A percentile compares a stretch with the other conserved stretches of the same genome.
These are phyloP conservation scores for Escallonia herrerae DNA, from an alignment of 129 eudicot species.

Conservation along the genomic window DNA sequence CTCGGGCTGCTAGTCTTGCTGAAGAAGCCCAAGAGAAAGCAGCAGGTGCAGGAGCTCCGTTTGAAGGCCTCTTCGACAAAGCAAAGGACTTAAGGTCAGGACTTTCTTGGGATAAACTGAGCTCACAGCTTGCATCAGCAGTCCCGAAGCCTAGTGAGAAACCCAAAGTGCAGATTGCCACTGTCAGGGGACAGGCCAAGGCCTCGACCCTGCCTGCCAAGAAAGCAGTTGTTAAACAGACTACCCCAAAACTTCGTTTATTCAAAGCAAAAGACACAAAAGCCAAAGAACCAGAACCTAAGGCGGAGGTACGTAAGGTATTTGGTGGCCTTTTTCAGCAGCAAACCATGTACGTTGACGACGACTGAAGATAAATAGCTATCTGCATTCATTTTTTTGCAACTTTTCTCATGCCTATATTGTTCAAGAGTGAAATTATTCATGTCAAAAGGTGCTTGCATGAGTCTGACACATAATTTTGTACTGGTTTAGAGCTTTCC, in stretches of 20 bases:
- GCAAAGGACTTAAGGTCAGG: constrained; percentile 58
- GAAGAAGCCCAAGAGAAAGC: constrained; percentile 62
- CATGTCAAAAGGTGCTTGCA: no score
- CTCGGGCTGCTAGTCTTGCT: constrained; percentile 34
- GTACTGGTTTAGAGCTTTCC: no score
- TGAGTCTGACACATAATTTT: no score
- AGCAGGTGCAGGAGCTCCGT: constrained; percentile 45
- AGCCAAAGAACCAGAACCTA: constrained; percentile 37
- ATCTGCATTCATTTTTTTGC: background rate
- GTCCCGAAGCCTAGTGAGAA: constrained; percentile 43
- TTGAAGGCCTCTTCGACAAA: constrained; percentile 44
- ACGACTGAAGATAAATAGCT: constrained; percentile 25
- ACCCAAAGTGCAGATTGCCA: constrained; percentile 74
- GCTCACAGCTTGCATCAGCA: constrained; percentile 72
- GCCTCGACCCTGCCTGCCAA: constrained; percentile 59
- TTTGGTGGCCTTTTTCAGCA: constrained; percentile 94
- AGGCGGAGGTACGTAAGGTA: constrained; percentile 64
- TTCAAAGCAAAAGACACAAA: constrained; percentile 22
- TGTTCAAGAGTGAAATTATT: no score
- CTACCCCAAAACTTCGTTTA: constrained; percentile 17
- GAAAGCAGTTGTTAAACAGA: constrained; percentile 64
- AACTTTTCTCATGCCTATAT: background rate
- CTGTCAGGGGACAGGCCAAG: constrained; percentile 89
- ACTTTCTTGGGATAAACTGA: constrained; percentile 57
- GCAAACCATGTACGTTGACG: constrained; percentile 88